phyloP scores from a whole-genome alignment of 768 basidiomycete species.

The Lepiota venenata region DNA sequence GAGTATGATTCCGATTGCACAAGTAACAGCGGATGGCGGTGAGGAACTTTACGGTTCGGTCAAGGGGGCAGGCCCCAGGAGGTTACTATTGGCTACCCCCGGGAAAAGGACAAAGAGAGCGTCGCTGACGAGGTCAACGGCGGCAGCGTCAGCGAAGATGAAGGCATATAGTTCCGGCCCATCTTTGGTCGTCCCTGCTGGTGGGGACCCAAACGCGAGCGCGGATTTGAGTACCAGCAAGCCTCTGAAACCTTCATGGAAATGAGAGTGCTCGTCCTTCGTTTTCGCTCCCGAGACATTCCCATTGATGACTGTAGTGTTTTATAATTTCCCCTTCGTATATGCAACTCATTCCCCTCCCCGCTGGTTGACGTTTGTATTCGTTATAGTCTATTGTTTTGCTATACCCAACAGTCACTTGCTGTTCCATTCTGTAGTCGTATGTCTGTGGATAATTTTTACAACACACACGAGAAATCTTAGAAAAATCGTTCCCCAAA shows the following conservation, averaged over 20 bases:
- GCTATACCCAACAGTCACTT: constrained; percentile 19
- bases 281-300: constrained; percentile 13
- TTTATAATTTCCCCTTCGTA: constrained; percentile 14
- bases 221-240: constrained; percentile 47
- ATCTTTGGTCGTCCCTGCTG: constrained; percentile 29
- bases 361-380: constrained; percentile 2
- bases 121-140: constrained; percentile 45
- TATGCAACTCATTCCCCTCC: constrained; percentile 14
- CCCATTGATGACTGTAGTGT: constrained; percentile 12
- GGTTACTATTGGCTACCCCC: constrained; percentile 50
- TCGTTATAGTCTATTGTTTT: constrained; percentile 1
- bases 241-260: constrained; percentile 53
- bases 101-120: constrained; percentile 57
- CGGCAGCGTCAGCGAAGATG: constrained; percentile 25
- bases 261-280: constrained; percentile 30
- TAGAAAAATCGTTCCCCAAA: background rate
- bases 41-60: constrained; percentile 20
- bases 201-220: constrained; percentile 42
- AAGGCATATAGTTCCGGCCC: constrained; percentile 20
- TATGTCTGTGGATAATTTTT: constrained; percentile 1
- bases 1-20: constrained; percentile 64
- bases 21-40: constrained; percentile 23
- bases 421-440: constrained; percentile 6
- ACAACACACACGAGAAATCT: background rate
- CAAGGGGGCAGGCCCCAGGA: constrained; percentile 22